A percentile compares a stretch with the other conserved stretches of the same genome.
Conservation (phyloP, 176 grass and related monocot genomes). For the Aegilops bicornis region DNA sequence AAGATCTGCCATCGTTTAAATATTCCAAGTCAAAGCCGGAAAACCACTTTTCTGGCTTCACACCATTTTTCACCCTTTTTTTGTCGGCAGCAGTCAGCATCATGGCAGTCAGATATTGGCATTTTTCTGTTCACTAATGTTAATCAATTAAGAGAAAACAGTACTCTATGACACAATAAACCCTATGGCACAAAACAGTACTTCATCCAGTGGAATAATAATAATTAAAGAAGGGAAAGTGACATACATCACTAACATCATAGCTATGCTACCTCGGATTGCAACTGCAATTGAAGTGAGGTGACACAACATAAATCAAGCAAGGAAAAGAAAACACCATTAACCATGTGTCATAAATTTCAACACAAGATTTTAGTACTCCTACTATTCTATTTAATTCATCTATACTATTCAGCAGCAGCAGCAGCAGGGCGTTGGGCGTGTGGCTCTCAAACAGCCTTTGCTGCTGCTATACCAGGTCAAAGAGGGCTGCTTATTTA, state of each 20-base stretch:
- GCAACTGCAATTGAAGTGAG: background rate
- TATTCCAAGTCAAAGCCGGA: conserved; percentile 4
- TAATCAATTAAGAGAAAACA: background rate
- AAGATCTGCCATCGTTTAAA: background rate
- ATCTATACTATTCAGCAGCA: background rate
- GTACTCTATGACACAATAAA: too few species aligned
- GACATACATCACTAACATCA: too few species aligned
- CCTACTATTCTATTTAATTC: background rate
- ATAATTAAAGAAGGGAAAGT: background rate
- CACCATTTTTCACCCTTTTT: background rate
- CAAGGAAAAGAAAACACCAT: background rate
- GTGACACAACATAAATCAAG: conserved; percentile 1
- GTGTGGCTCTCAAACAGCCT: background rate
- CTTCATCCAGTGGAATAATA: conserved; percentile 69
- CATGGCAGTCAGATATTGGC: background rate
- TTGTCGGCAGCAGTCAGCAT: background rate
- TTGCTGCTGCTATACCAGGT: background rate
- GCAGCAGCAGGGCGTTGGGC: background rate
- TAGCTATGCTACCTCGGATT: background rate
- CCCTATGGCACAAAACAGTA: conserved; percentile 58
- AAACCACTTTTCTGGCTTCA: background rate
- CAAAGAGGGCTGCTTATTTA: conserved; percentile 32
- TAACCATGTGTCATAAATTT: background rate
- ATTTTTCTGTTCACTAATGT: conserved; percentile 19
- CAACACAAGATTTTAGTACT: background rate